Evolutionary conservation across 805 yeast species (phyloP), one percentile per base, ranked within the genome.

Genomic region (Sugiyamaella mastotermitis): DNA sequence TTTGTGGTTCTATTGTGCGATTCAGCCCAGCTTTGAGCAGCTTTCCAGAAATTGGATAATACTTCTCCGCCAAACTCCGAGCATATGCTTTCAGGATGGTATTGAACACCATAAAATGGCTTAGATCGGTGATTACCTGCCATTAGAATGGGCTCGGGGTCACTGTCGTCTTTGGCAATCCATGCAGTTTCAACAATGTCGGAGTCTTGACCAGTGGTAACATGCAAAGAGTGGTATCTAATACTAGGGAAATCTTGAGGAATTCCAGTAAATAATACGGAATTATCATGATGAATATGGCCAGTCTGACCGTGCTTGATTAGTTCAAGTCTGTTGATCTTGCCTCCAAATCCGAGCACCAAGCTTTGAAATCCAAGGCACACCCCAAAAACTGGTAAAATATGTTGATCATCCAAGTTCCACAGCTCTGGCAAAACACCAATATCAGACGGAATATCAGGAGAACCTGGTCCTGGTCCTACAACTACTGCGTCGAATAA

Each of bases 391-490:
- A 87, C 71, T 0, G 97, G 97, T 1, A 78, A 52, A 0, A 52
- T 41, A 1, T 49, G 42, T n/a, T 52, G 52, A 4, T 55, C 51
- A 22, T 61, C 50, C 18, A 51, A 44, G 45, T 60, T 41, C 71
- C 74, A 81, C 47, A 88, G 42, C 5, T 60, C 58, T 0, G 78
- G 73, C 11, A 88, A 74, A 8, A 86, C 69, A 0, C 95, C 96
- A 20, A 81, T 74, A 51, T 88, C 97, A 1, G 54, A 48, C 3
- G 70, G 52, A 49, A 65, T 62, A 1, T 62, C 58, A 0, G 98
- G 98, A 49, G 83, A 76, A 0, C 99, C 99, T 0, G 99, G 99
- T 0, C 99, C 99, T 0, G 99, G 99, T 0, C 98, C 98, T 6
- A 92, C 69, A 0, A 92, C 76, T 2, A 92, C 67, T 23, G 86